Evolutionary conservation across 768 basidiomycete genomes (phyloP), one percentile per base, ranked within the genome.

Genomic region (Amanita fuliginea): DNA sequence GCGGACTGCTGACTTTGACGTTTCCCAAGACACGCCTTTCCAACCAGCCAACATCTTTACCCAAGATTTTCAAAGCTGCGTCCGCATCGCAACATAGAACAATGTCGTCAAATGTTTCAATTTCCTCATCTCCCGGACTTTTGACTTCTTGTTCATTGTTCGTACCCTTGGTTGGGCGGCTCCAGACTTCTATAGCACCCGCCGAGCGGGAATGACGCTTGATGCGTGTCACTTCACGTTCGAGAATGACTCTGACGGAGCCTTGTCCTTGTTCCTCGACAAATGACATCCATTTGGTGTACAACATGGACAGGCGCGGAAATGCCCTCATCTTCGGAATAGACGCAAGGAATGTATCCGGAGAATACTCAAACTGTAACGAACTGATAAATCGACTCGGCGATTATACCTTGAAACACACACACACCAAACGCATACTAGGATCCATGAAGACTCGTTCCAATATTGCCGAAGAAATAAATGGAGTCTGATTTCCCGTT

Each of bases 371-470:
- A 37, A 66, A 64, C 61, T 63, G 21, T 22, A n/a, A 39, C 21
- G 26, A 30, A 9, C 2, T 21, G 39, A 28, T 22, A 42, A 32
- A 18, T 11, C 18, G 19, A 14, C 4, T n/a, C n/a, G 1, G 14
- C n/a, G 28, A 28, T 28, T n/a, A 6, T 14, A 14, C 13, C 13
- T n/a, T 14, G 34, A 10, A 24, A 26, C 14, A 55, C 56, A 26
- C 14, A 55, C 56, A n/a, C 39, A 61, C 61, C 49, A 64, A 53
- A 42, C 63, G 59, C 64, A 65, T 63, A 48, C 62, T 64, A 11
- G 59, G 61, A 45, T 65, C 63, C 60, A 64, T 65, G 46, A 64
- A 65, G 22, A 65, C 61, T 30, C 64, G 60, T 34, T 62, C 63
- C 8, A 64, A 53, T 16, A 64, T 65, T 8, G 63, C 62, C 5